Base-by-base conservation (phyloP, 331 rosid species). In the Arachis monticola region DNA sequence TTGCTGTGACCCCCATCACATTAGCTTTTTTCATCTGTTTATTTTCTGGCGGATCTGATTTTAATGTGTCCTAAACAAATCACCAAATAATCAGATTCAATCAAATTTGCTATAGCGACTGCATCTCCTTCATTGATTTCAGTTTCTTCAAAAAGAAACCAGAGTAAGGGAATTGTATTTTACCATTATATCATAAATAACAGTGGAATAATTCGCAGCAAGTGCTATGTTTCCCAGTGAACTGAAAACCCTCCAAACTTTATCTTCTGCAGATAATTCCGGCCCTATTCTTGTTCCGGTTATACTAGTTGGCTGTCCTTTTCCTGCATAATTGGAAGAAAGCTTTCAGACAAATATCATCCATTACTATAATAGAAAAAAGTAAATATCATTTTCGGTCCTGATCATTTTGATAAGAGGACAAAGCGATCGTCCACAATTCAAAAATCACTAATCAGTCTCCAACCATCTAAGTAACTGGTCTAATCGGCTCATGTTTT, bases 11-110 rank as follows among this genome's bases (percentile, higher is more conserved):
- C 11, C 87, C 90, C 3, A 86, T 2, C 42, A 40, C 53, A 45
- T 86, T 83, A 6, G 92, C 97, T 78, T 6, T 90, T 77, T 90
- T 92, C 93, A 88, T 92, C 77, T 88, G 92, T 46, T 86, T 88
- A 84, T 78, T 86, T 65, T 90, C 96, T 30, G 96, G 77, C 41
- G 92, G 93, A 2, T 75, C 48, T 56, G 93, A 86, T 84, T 73
- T 90, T 57, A 86, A 52, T 8, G 92, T 90, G 82, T 89, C 92
- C 97, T 90, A 70, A 65, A 66, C 76, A 77, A 72, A 51, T 0
- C 27, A 66, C n/a, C 7, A 8, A 64, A 75, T 55, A 56, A 64
- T 69, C 8, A 42, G 5, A 68, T 68, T 74, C 52, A 47, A 55
- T 38, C n/a, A 63, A 48, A 41, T 67, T 73, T 50, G 27, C 60